Percentiles rank a stretch among this genome's conserved stretches.
Evolutionary conservation across 2,329 filamentous ascomycete genomes (phyloP).

Genomic region (Fusarium sp.): DNA sequence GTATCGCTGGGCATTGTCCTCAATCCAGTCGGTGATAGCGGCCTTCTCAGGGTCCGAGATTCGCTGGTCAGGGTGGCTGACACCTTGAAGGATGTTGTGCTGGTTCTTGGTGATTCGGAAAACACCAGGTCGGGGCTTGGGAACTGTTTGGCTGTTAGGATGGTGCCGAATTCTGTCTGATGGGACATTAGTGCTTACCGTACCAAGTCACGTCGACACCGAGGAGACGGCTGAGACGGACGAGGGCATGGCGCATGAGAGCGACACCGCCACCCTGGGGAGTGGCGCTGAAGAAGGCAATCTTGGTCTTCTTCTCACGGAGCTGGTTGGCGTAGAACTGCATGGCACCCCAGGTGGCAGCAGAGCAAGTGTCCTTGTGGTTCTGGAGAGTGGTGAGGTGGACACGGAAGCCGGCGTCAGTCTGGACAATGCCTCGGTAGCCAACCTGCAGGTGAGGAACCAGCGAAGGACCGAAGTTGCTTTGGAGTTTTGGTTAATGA

Average conservation of each 20-base stretch:
- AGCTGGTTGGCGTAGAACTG: slow-evolving; percentile 72
- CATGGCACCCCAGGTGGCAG: slow-evolving; percentile 74
- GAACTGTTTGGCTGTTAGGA: slow-evolving; percentile 61
- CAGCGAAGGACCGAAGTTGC: slow-evolving; percentile 78
- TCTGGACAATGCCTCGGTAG: slow-evolving; percentile 75
- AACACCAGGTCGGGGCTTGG: slow-evolving; percentile 81
- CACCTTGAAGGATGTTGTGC: slow-evolving; percentile 89
- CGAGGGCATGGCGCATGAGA: slow-evolving; percentile 82
- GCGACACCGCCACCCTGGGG: slow-evolving; percentile 87
- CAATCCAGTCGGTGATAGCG: slow-evolving; percentile 77
- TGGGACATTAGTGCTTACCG: slow-evolving; percentile 53
- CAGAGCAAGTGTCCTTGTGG: slow-evolving; percentile 71
- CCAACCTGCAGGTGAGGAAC: slow-evolving; percentile 77
- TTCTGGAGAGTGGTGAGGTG: slow-evolving; percentile 67
- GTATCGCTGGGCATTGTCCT: slow-evolving; percentile 78
- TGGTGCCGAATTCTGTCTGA: neutral
- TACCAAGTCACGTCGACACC: slow-evolving; percentile 81
- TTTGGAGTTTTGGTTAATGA: slow-evolving; percentile 45
- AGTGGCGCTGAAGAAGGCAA: slow-evolving; percentile 84
- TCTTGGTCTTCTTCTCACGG: slow-evolving; percentile 71
- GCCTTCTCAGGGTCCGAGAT: slow-evolving; percentile 71
- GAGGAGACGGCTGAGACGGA: slow-evolving; percentile 75
- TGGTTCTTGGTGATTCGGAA: slow-evolving; percentile 89
- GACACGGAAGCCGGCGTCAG: slow-evolving; percentile 74
- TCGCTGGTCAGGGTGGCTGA: slow-evolving; percentile 73